Percentiles rank a stretch among this genome's conserved stretches.
Evolutionary conservation across 108 stramenopile species (phyloP).

Genomic region (Thalassiosira profunda): DNA sequence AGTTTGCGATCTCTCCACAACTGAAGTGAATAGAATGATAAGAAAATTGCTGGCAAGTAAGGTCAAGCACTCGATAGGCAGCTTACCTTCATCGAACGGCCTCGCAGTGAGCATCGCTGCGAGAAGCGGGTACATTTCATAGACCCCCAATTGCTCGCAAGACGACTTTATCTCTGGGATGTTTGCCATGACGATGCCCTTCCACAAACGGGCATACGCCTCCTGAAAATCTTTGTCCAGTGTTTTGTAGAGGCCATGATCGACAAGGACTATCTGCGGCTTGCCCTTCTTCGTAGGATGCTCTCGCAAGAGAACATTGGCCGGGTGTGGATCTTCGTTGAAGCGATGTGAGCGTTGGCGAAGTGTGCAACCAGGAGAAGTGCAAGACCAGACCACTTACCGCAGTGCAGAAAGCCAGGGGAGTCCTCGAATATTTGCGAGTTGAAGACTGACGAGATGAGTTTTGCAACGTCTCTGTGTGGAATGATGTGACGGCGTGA

Average conservation of each 20-base stretch:
- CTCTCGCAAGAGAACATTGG: conserved; percentile 90
- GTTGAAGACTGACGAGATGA: conserved; percentile 82
- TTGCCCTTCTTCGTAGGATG: conserved; percentile 61
- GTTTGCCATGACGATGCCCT: conserved; percentile 85
- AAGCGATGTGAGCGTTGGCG: too few species aligned
- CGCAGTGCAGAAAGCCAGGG: conserved; percentile 92
- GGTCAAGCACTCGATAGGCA: conserved; percentile 71
- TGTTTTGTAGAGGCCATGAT: conserved; percentile 92
- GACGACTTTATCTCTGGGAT: conserved; percentile 75
- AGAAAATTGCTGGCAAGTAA: conserved; percentile 7
- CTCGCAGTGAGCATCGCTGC: conserved; percentile 94
- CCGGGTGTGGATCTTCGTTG: conserved; percentile 88
- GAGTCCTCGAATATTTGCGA: conserved; percentile 78
- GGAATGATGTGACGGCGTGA: conserved; percentile 4
- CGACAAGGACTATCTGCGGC: conserved; percentile 90
- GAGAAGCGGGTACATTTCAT: conserved; percentile 90
- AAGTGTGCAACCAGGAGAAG: too few species aligned
- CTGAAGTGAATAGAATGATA: conserved; percentile 18
- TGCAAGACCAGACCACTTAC: background rate
- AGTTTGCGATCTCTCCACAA: conserved; percentile 38
- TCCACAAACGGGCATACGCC: conserved; percentile 86
- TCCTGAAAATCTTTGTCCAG: conserved; percentile 83
- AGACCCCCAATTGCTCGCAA: conserved; percentile 76
- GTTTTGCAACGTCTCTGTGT: conserved; percentile 81
- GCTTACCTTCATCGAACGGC: conserved; percentile 94